Base-by-base conservation (phyloP, 2,329 filamentous ascomycete species). In the Pezicula carpinea region DNA sequence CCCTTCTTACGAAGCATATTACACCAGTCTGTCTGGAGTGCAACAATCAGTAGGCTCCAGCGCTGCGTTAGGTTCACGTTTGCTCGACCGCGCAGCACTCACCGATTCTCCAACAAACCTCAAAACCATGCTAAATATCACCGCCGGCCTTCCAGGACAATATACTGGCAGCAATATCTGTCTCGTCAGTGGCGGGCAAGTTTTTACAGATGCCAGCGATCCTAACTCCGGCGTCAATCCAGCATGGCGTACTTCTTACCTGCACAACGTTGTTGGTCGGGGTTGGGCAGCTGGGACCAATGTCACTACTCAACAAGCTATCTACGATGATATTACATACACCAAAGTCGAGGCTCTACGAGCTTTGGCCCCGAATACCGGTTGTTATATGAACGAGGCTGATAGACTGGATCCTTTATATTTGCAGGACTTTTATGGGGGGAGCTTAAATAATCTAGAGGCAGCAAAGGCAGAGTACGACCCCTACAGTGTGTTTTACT, bases 311-410 rank as follows among this genome's bases (percentile, higher is more conserved):
- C 23, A 26, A 26, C 23, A 26, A 10, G 23, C 23, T 5, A 49
- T 59, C 15, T 50, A 53, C 29, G 51, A 64, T 43, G 56, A 64
- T 44, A 44, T 64, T 22, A 65, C 62, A 3, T 59, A 50, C 29
- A 53, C 60, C 40, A 63, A 63, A 49, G 61, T 57, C 22, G 59
- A 49, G 15, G 61, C 61, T 7, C 53, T 65, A 6, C 63, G 66
- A 46, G 57, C 54, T 4, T 51, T 72, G 14, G 65, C 68, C 2
- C 69, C 69, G 1, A 53, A 64, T 35, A 67, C 64, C 6, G 71
- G 70, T 3, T 62, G 61, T 3, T 73, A 73, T 53, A 63, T 70
- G 56, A 73, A 72, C 44, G 71, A 73, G 53, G 69, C 61, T 11
- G 63, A 70, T 51, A 45, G 59, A 1, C 52, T 64, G 17, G 64